Evolutionary conservation across 495 filamentous ascomycete genomes (phyloP).

Genomic region (Haplographium delicatum): DNA sequence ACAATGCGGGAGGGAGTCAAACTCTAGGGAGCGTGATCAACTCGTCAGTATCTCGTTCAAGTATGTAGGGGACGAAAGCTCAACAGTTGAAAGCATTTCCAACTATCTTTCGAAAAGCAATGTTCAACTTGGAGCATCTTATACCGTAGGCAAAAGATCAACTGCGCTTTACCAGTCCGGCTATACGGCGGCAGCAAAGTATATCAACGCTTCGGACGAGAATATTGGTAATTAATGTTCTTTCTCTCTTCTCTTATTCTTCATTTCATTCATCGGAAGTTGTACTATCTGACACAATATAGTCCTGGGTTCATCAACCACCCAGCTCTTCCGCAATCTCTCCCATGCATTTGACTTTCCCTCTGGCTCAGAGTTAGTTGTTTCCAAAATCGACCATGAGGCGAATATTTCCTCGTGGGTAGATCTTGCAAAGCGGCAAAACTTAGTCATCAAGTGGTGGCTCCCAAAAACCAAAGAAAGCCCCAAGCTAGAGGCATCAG

Average conservation of each 20-base stretch:
- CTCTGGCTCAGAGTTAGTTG: constrained; percentile 56
- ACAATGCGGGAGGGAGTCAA: constrained; percentile 74
- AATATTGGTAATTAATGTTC: constrained; percentile 46
- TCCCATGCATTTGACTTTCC: constrained; percentile 53
- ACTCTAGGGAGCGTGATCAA: constrained; percentile 57
- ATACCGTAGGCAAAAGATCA: constrained; percentile 47
- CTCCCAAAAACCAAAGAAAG: constrained; percentile 39
- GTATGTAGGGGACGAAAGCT: neutral
- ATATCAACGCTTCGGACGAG: constrained; percentile 57
- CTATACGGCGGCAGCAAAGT: constrained; percentile 56
- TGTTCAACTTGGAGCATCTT: constrained; percentile 67
- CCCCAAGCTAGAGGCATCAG: constrained; percentile 46
- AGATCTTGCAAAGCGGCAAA: constrained; percentile 49
- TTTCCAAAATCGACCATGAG: constrained; percentile 67
- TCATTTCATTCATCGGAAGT: too few species aligned
- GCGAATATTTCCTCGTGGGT: constrained; percentile 68
- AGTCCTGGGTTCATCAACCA: constrained; percentile 65
- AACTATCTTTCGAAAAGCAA: constrained; percentile 63
- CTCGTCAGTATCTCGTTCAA: constrained; percentile 41
- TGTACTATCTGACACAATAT: constrained; percentile 10
- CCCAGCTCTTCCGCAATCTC: constrained; percentile 68
- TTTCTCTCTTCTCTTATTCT: too few species aligned
- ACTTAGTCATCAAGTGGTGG: constrained; percentile 65
- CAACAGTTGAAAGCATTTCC: constrained; percentile 41
- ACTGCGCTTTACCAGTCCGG: constrained; percentile 50